Evolutionary conservation across 2,329 filamentous ascomycete species (phyloP), one percentile per base, ranked within the genome.

Genomic region (Xylariaceae sp.): DNA sequence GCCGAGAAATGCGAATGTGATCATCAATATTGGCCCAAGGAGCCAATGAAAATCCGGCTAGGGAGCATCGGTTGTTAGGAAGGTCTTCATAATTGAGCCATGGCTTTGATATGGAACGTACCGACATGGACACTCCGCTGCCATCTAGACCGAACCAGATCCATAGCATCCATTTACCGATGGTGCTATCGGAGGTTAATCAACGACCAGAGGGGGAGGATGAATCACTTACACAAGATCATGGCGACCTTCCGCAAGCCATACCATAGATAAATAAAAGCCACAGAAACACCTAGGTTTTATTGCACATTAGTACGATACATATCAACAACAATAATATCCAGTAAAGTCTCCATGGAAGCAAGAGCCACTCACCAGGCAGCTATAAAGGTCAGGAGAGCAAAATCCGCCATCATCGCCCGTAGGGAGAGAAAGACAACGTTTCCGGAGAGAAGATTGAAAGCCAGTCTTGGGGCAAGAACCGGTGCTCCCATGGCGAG

Each of bases 111-210:
- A 9, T 34, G 8, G 9, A 50, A 69, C 78, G 69, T 68, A 81
- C 80, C 54, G 84, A 84, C 62, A 79, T 73, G 44, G 85, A 79
- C 37, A 88, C 86, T 6, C 85, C 85, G 3, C 82, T 86, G 6
- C 84, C 91, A 66, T 95, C 91, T 1, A 96, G 83, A 2, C 91
- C 91, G 69, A 96, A 95, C 91, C 91, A 96, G 62, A 96, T 93
- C 83, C 90, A 95, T 1, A 95, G 83, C 90, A 96, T 94, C 91
- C 91, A 96, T 73, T 93, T 92, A 40, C 86, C 86, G 60, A 95
- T 92, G 1, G 87, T 90, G 4, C 80, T 83, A 43, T 24, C 33
- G 0, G 60, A 36, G 8, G 44, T 70, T 58, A 67, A 65, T 39
- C 8, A 40, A 34, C n/a, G 37, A 19, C 11, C 1, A 2, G 12